phyloP scores from a whole-genome alignment of 441 rosid genomes.

The Pelargonium citronellum region DNA sequence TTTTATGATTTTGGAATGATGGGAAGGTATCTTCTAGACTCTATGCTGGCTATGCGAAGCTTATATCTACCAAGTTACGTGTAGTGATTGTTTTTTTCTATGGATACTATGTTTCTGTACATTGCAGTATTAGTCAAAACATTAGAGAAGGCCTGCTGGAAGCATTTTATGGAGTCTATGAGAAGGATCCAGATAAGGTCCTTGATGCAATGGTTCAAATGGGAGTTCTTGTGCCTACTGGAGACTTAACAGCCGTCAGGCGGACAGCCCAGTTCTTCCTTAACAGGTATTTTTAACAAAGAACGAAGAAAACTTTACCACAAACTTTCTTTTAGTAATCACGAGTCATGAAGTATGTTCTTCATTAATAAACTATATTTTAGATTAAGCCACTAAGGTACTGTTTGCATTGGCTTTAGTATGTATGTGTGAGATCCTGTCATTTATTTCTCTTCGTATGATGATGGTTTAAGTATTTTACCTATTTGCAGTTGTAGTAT shows the following conservation, averaged over 20 bases:
- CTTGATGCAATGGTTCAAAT: slow-evolving; percentile 93
- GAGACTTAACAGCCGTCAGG: slow-evolving; percentile 92
- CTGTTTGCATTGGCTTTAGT: background rate
- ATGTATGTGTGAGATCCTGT: background rate
- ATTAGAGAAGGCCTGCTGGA: slow-evolving; percentile 93
- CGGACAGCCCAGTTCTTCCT: slow-evolving; percentile 93
- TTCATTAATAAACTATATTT: background rate
- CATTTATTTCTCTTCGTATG: slow-evolving; percentile 9
- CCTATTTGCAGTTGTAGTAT: background rate
- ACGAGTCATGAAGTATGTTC: background rate
- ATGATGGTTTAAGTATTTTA: slow-evolving; percentile 1
- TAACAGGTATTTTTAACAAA: slow-evolving; percentile 50
- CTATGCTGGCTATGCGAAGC: slow-evolving; percentile 10
- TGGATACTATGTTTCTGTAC: slow-evolving; percentile 9
- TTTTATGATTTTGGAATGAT: slow-evolving; percentile 99
- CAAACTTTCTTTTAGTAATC: background rate
- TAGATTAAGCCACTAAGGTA: background rate
- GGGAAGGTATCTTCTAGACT: slow-evolving; percentile 70
- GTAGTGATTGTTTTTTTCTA: slow-evolving; percentile 19
- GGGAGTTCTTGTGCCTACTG: slow-evolving; percentile 99
- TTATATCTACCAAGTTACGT: slow-evolving; percentile 2
- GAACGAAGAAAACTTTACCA: background rate
- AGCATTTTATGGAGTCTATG: slow-evolving; percentile 84
- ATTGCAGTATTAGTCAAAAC: slow-evolving; percentile 82
- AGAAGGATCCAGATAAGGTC: slow-evolving; percentile 94